Percentiles rank a stretch among this genome's conserved stretches.
Evolutionary conservation across 345 rosid genomes (phyloP).

Genomic region (Citrus sinensis): DNA sequence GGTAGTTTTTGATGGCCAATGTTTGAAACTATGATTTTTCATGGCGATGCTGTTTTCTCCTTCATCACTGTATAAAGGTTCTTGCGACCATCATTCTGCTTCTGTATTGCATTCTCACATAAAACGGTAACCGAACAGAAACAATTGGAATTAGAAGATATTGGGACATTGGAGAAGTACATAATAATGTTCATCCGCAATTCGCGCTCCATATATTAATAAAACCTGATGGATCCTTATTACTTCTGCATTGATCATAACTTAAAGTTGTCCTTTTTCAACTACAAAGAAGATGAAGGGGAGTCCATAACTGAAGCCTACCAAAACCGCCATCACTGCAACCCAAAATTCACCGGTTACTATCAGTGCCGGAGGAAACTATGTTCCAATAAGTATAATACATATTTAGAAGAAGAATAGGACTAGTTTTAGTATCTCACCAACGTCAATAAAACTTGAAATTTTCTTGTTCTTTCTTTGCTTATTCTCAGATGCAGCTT

Average conservation of each 20-base stretch:
- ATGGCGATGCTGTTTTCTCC: background rate
- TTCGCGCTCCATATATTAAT: too few relatives aligned
- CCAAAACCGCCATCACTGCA: conserved; percentile 54
- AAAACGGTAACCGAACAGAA: too few relatives aligned
- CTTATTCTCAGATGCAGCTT: conserved; percentile 22
- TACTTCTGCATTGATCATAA: conserved; percentile 17
- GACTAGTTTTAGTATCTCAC: conserved; percentile 22
- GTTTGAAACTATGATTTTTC: background rate
- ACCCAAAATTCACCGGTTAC: background rate
- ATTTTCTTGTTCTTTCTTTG: conserved; percentile 10
- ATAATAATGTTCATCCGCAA: too few relatives aligned
- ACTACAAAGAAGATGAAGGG: conserved; percentile 54
- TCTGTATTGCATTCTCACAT: background rate
- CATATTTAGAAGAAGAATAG: too few relatives aligned
- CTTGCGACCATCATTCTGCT: background rate
- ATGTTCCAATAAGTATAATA: background rate
- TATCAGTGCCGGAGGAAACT: background rate
- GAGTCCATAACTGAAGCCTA: conserved; percentile 52
- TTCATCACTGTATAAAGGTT: background rate
- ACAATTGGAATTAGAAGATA: too few relatives aligned
- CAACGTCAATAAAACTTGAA: conserved; percentile 31
- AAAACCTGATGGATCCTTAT: too few relatives aligned
- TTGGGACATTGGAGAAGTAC: too few relatives aligned
- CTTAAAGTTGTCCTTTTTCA: conserved; percentile 40
- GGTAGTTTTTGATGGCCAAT: background rate